Evolutionary conservation across 2,329 filamentous ascomycete genomes (phyloP), one percentile per base, ranked within the genome.

Genomic region (Stagonosporopsis chrysanthemi): DNA sequence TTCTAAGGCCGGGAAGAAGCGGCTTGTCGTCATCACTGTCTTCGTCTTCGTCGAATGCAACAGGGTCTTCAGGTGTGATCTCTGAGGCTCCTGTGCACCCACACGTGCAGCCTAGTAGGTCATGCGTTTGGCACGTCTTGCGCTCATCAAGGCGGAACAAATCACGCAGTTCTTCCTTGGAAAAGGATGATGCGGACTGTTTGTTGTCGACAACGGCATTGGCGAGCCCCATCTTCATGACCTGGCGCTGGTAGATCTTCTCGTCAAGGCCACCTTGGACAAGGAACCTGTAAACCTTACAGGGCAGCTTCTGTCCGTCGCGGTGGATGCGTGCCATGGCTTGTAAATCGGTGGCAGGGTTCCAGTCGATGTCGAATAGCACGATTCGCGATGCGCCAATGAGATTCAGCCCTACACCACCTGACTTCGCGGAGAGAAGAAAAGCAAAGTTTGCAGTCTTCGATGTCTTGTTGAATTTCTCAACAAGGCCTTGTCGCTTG

Each of bases 361-460:
- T 91, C 89, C 89, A 91, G 74, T 91, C 89, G 8, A 89, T 84
- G 64, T 91, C 89, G 65, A 90, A 91, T 1, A 91, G 83, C 5
- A 91, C 79, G 2, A 91, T 82, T 22, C 89, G 83, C 29, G 86
- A 89, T 5, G 88, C 89, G 9, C 89, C 89, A 46, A 89, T 87
- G 4, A 91, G 80, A 65, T 91, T 91, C 42, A 91, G 79, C 1
- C 89, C 89, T 1, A 85, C 82, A 3, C 89, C 89, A 5, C 89
- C 89, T 38, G 88, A 86, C 73, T 90, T 91, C 2, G 89, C 88
- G 15, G 88, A 91, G 0, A 91, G 82, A 3, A 91, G 79, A 65
- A 91, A 90, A 1, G 88, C 87, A 65, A 91, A 90, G 45, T 79
- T 83, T 6, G 80, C 76, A n/a, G 77, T 78, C 38, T 83, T 78